These are phyloP conservation scores for Rhizophagus sp. DNA, from an alignment of 192 early-diverging fungal species.

Conservation along the genomic window DNA sequence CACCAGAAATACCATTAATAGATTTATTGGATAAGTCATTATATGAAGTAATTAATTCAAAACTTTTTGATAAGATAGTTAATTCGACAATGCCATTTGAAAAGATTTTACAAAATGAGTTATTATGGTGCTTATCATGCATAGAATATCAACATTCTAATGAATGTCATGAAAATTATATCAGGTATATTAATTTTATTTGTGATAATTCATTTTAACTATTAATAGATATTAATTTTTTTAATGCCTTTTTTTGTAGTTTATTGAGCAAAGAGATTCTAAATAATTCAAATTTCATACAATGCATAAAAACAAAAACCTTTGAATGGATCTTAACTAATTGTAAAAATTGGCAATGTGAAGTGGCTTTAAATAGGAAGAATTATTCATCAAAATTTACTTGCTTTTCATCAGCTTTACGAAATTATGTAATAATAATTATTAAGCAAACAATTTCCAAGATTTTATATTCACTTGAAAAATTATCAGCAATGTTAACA, in stretches of 20 bases:
- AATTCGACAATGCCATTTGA: not conserved
- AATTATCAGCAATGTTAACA: not conserved
- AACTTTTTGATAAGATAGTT: not conserved
- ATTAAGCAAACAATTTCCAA: not conserved
- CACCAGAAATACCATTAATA: not conserved
- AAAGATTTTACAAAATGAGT: not conserved
- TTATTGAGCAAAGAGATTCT: not conserved
- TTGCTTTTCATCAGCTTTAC: not conserved
- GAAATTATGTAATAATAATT: not conserved
- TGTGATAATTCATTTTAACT: not conserved
- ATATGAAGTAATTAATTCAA: not conserved
- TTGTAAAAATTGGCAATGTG: not conserved
- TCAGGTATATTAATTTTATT: not conserved
- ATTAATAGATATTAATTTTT: not conserved
- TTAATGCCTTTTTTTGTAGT: not conserved
- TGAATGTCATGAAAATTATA: not conserved
- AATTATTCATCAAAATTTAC: not conserved
- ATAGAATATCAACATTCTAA: not conserved
- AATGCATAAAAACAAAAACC: not conserved
- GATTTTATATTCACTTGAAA: not conserved
- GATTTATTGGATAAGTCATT: not conserved
- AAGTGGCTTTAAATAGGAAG: not conserved
- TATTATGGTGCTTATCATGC: not conserved
- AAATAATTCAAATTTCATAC: not conserved
- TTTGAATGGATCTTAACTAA: not conserved